Conservation (phyloP, 495 filamentous ascomycete species). For the Penicillium bialowiezense region DNA sequence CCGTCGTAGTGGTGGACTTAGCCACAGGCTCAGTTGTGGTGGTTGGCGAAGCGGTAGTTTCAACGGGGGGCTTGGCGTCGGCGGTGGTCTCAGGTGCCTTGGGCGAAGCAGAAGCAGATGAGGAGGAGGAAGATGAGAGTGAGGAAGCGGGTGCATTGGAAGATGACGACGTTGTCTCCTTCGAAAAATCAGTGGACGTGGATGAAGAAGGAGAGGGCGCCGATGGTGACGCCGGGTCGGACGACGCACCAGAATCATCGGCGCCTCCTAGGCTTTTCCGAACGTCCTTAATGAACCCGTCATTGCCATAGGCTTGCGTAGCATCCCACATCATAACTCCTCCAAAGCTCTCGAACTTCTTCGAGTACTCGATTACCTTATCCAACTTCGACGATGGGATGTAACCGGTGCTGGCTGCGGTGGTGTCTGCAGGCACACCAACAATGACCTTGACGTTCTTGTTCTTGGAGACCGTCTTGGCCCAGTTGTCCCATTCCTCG, state of each 20-base stretch:
- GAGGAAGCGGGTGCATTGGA: conserved; percentile 26
- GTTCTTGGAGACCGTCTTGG: conserved; percentile 58
- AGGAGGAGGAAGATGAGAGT: conserved; percentile 31
- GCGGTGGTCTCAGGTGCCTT: conserved; percentile 16
- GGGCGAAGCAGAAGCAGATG: conserved; percentile 26
- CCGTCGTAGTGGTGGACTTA: not conserved
- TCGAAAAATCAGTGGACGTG: conserved; percentile 30
- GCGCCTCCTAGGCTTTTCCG: conserved; percentile 22
- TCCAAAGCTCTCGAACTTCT: conserved; percentile 59
- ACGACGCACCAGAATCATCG: conserved; percentile 31
- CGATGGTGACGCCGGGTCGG: conserved; percentile 28
- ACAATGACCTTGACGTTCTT: conserved; percentile 62
- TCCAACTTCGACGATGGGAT: conserved; percentile 40
- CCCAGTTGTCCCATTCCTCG: conserved; percentile 69
- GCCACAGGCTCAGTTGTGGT: not conserved
- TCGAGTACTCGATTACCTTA: conserved; percentile 47
- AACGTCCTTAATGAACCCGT: conserved; percentile 52
- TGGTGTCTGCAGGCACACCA: conserved; percentile 60
- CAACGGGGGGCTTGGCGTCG: not conserved
- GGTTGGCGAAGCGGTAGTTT: not conserved
- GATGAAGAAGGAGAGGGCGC: conserved; percentile 15
- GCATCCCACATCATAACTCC: conserved; percentile 75
- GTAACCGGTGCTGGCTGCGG: conserved; percentile 60
- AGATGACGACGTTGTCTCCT: conserved; percentile 24
- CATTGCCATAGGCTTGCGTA: conserved; percentile 57